Evolutionary conservation across 257 asterid genomes (phyloP).

Genomic region (Fraxinus quadrangulata): DNA sequence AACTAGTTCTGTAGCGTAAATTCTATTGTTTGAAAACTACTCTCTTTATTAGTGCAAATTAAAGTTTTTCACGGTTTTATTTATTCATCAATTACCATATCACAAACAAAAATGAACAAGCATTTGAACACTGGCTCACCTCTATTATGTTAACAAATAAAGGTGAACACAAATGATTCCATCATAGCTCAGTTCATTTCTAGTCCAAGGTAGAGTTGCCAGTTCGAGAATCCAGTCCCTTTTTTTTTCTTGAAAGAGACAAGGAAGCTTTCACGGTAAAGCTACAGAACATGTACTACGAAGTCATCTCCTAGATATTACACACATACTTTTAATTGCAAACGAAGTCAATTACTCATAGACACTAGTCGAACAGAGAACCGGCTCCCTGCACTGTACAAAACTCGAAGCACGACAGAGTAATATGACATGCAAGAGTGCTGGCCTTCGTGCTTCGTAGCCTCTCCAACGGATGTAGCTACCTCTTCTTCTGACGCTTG

Average conservation of each 20-base stretch:
- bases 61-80: too few relatives aligned
- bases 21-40: too few relatives aligned
- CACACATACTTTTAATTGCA: neutral
- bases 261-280: neutral
- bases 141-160: too few relatives aligned
- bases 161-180: too few relatives aligned
- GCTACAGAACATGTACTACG: neutral
- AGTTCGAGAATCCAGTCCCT: neutral
- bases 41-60: too few relatives aligned
- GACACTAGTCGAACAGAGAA: constrained; percentile 29
- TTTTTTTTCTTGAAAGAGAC: neutral
- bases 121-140: too few relatives aligned
- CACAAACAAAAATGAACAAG: too few relatives aligned
- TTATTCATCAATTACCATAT: neutral
- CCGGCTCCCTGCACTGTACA: constrained; percentile 33
- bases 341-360: neutral
- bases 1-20: too few relatives aligned
- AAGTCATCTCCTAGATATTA: neutral
- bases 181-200: too few relatives aligned
- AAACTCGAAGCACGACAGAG: constrained; percentile 21
- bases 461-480: constrained; percentile 11
- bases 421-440: constrained; percentile 10
- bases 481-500: constrained; percentile 60
- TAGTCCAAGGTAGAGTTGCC: too few relatives aligned
- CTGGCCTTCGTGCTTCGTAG: neutral